These are phyloP conservation scores for Gloeopeniophorella convolvens DNA, from an alignment of 768 basidiomycete species.

Conservation along the genomic window DNA sequence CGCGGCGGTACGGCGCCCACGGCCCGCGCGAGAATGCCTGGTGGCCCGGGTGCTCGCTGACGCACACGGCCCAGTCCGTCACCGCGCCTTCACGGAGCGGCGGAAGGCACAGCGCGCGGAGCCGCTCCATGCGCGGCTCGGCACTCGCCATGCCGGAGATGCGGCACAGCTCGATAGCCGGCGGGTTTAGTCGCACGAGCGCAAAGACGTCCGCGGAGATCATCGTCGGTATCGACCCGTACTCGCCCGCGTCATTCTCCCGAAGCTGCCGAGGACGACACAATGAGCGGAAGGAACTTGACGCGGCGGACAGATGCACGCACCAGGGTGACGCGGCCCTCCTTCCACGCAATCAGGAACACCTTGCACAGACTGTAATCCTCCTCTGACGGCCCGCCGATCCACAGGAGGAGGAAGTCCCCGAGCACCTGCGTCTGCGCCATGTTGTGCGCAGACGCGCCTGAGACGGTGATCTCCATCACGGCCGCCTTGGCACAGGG, in stretches of 20 bases:
- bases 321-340: background rate
- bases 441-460: background rate
- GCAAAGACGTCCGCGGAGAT: conserved; percentile 3
- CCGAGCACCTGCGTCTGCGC: background rate
- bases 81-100: background rate
- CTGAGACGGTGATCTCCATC: background rate
- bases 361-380: background rate
- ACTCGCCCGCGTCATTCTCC: background rate
- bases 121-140: background rate
- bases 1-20: too few species aligned
- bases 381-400: background rate
- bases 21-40: too few species aligned
- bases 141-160: background rate
- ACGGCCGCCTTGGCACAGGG: background rate
- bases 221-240: background rate
- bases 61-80: background rate
- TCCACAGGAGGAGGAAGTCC: background rate
- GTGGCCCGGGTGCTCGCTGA: background rate
- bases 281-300: background rate
- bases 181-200: background rate
- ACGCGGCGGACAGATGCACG: background rate
- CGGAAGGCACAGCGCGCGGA: background rate
- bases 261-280: background rate
- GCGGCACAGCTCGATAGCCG: background rate
- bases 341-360: conserved; percentile 10